phyloP scores from a whole-genome alignment of 306 rosid genomes.

The Sicyos edulis region DNA sequence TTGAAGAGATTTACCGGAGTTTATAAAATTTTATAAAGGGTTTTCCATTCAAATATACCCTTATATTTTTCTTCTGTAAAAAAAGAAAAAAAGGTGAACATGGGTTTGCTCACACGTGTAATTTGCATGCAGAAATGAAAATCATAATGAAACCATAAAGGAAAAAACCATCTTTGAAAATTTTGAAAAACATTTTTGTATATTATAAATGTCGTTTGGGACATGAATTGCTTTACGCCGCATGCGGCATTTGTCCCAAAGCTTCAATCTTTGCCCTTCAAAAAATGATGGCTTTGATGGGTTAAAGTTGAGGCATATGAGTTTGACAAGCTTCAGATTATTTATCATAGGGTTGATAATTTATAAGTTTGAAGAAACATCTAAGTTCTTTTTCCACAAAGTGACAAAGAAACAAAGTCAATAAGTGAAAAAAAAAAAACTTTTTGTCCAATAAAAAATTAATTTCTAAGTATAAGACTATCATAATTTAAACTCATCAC shows the following conservation, averaged over 20 bases:
- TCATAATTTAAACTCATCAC: too few species aligned
- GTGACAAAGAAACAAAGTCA: too few species aligned
- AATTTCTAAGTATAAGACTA: too few species aligned
- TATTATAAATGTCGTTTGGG: not conserved
- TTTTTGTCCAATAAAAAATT: too few species aligned
- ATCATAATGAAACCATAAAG: not conserved
- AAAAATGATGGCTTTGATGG: not conserved
- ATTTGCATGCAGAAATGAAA: not conserved
- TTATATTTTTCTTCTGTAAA: not conserved
- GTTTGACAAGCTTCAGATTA: not conserved
- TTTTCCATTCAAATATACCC: too few species aligned
- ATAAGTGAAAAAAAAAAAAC: too few species aligned
- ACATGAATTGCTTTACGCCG: not conserved
- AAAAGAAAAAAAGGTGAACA: not conserved
- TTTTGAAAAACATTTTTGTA: not conserved
- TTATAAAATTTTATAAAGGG: too few species aligned
- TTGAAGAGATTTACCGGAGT: too few species aligned
- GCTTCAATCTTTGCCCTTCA: not conserved
- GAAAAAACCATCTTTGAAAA: not conserved
- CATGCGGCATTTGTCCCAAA: constrained; percentile 4
- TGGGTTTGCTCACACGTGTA: constrained; percentile 13
- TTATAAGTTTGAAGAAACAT: not conserved
- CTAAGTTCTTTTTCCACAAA: too few species aligned
- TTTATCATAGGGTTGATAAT: too few species aligned
- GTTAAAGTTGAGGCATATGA: not conserved